phyloP scores from a whole-genome alignment of 78 protist species.

The Salpingoeca rosetta region DNA sequence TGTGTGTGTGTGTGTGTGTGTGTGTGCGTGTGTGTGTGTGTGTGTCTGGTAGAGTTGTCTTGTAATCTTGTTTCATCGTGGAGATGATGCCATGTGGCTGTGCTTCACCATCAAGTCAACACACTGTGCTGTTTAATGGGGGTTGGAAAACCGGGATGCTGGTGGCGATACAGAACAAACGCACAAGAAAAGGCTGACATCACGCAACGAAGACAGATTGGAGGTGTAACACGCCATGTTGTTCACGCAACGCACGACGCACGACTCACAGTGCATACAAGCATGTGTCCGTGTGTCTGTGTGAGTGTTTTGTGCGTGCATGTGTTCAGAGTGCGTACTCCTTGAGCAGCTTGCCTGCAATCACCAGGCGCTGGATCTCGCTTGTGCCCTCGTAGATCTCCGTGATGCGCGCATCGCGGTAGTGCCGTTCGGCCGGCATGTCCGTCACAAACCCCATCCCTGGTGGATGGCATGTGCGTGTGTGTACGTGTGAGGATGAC shows the following conservation, averaged over 20 bases:
- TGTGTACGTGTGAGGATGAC: no score
- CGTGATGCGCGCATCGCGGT: constrained; percentile 67
- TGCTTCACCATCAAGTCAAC: neutral
- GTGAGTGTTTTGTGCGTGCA: neutral
- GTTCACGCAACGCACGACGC: neutral
- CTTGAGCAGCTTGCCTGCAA: constrained; percentile 46
- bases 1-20: no score
- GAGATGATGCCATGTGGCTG: neutral
- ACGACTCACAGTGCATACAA: neutral
- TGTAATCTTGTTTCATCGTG: neutral
- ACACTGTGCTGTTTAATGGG: neutral
- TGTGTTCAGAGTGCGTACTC: neutral
- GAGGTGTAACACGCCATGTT: neutral
- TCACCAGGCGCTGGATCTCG: constrained; percentile 60
- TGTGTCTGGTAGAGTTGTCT: neutral
- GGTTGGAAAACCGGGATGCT: neutral
- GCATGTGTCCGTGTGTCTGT: neutral
- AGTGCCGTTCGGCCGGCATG: constrained; percentile 78
- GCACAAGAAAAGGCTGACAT: neutral
- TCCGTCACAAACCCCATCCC: constrained; percentile 88
- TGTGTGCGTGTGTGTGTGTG: neutral
- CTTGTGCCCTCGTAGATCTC: constrained; percentile 77
- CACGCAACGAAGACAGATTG: neutral
- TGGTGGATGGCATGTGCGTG: no score
- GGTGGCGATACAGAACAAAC: neutral